Evolutionary conservation across 2,329 filamentous ascomycete genomes (phyloP).

Genomic region (Fusarium nurragi): DNA sequence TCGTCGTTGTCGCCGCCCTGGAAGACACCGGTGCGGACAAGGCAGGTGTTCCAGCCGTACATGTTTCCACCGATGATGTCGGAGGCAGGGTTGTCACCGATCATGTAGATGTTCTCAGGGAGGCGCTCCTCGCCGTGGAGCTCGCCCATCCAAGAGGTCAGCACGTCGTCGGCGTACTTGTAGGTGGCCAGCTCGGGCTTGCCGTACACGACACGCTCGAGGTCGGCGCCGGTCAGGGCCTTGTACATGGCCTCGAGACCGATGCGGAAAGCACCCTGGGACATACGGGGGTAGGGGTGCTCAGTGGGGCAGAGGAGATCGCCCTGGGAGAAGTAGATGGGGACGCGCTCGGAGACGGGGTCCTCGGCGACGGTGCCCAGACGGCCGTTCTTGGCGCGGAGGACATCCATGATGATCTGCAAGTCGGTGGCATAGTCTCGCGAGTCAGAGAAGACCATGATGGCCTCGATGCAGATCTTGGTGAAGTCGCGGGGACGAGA

Average conservation of each 20-base stretch:
- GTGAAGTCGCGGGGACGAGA: constrained; percentile 77
- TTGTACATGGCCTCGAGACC: constrained; percentile 81
- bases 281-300: constrained; percentile 82
- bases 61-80: constrained; percentile 71
- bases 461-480: constrained; percentile 82
- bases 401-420: constrained; percentile 80
- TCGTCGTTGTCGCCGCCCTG: constrained; percentile 80
- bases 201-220: constrained; percentile 53
- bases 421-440: constrained; percentile 90
- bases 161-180: constrained; percentile 68
- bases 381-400: constrained; percentile 78
- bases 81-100: constrained; percentile 77
- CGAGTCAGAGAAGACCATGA: constrained; percentile 92
- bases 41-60: constrained; percentile 84
- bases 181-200: constrained; percentile 83
- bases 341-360: constrained; percentile 63
- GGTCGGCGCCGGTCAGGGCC: constrained; percentile 64
- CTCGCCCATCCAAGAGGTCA: constrained; percentile 78
- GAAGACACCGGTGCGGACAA: constrained; percentile 82
- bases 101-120: constrained; percentile 83
- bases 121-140: constrained; percentile 76
- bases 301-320: constrained; percentile 86
- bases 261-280: constrained; percentile 86
- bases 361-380: constrained; percentile 70
- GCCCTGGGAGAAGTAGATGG: constrained; percentile 84